These are phyloP conservation scores for Solanum hybrid DNA, from an alignment of 305 asterid species.

Conservation along the genomic window DNA sequence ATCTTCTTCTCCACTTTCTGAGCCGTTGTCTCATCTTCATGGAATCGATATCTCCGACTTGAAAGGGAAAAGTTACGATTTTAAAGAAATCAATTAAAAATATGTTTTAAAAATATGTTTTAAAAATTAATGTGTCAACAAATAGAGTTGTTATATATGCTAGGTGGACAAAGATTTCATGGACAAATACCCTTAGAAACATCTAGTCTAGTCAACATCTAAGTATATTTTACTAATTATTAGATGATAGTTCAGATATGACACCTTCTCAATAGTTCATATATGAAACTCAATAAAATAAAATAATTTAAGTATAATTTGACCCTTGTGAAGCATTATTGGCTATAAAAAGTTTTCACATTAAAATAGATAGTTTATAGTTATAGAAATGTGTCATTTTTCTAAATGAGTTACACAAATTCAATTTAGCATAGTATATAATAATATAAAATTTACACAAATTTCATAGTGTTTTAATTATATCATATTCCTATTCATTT, in stretches of 20 bases:
- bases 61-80: background rate
- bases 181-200: background rate
- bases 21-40: background rate
- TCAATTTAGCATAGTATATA: background rate
- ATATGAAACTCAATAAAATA: background rate
- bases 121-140: background rate
- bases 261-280: accelerated
- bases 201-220: background rate
- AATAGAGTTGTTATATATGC: too few relatives aligned
- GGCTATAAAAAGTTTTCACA: background rate
- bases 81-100: too few relatives aligned
- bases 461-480: background rate
- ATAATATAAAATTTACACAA: too few relatives aligned
- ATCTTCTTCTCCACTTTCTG: background rate
- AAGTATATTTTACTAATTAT: too few relatives aligned
- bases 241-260: background rate
- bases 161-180: background rate
- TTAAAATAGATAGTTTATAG: background rate
- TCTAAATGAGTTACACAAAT: too few relatives aligned
- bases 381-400: background rate
- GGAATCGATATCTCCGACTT: too few relatives aligned
- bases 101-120: too few relatives aligned
- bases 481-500: background rate
- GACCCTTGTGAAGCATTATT: background rate
- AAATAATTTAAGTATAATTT: too few relatives aligned